Conservation (phyloP, 495 filamentous ascomycete species). For the Aspergillus taichungensis region DNA sequence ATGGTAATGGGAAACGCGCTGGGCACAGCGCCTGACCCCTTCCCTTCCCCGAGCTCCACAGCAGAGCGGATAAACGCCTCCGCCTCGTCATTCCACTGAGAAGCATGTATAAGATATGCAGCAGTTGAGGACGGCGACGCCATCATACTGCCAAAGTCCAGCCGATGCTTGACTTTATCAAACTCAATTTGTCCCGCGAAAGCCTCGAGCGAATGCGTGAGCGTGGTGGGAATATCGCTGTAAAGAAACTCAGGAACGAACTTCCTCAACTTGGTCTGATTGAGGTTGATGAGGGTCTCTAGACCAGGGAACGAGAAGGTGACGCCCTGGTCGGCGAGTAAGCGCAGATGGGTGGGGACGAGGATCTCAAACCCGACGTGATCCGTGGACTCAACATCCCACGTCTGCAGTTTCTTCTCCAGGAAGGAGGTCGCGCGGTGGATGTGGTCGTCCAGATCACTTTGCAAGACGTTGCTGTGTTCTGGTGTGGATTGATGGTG, state of each 20-base stretch:
- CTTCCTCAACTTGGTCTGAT: neutral
- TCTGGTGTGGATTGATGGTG: neutral
- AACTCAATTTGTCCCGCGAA: constrained; percentile 34
- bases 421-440: neutral
- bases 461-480: neutral
- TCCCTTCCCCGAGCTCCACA: constrained; percentile 18
- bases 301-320: constrained; percentile 18
- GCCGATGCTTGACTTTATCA: constrained; percentile 30
- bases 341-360: constrained; percentile 19
- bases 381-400: constrained; percentile 6
- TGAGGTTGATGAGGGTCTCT: neutral
- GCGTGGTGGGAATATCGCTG: constrained; percentile 14
- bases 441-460: neutral
- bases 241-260: constrained; percentile 12
- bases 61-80: constrained; percentile 21
- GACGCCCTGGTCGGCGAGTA: constrained; percentile 14
- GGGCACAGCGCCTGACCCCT: neutral
- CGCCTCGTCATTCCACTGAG: constrained; percentile 25
- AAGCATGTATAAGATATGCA: constrained; percentile 29
- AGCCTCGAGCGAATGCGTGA: constrained; percentile 34
- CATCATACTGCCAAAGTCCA: constrained; percentile 31
- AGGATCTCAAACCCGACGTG: constrained; percentile 33
- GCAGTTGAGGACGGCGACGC: constrained; percentile 38
- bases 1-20: neutral
- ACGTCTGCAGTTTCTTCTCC: neutral